Base-by-base conservation (phyloP, 2,329 filamentous ascomycete genomes). In the Xylariaceae sp. region DNA sequence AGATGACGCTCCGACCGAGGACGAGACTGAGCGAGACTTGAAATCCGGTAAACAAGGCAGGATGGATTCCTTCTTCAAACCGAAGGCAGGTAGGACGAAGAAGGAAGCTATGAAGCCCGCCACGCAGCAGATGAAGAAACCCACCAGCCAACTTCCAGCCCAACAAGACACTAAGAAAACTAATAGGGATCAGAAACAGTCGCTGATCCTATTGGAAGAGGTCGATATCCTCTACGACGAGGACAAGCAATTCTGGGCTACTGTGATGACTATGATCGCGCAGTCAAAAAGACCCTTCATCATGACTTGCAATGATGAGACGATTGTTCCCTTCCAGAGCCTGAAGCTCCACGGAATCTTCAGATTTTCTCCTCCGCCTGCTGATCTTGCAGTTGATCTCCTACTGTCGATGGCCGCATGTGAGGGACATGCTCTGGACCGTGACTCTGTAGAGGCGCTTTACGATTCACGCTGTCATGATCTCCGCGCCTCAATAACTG, bases 171-270 rank as follows among this genome's bases (percentile, higher is more conserved):
- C 51, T 15, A 70, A 71, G 54, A 68, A 61, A 49, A 51, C 65
- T 2, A 49, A 67, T 52, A 77, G 78, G 56, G 66, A 73, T 22
- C 92, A 97, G 66, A 95, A 95, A 61, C 94, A 99, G 68, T 97
- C 92, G 0, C 73, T 99, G 17, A 96, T 99, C 54, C 75, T 99
- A 2, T 75, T 99, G 1, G 94, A 99, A 68, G 94, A 99, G 68
- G 90, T 90, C 0, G 95, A 99, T 63, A 73, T 97, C 14, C 76
- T 99, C 1, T 99, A 94, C 65, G 91, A 96, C 47, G 92, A 97
- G 65, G 94, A 99, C 66, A 92, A 90, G 67, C 86, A 92, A 55
- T 99, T 99, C 63, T 99, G 94, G 94, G 71, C 78, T 1, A 94
- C 89, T 0, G 80, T 97, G 4, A 75, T 88, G 40, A 79, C 80